Percentiles rank a stretch among this genome's conserved stretches.
Evolutionary conservation across 1,284 basidiomycete species (phyloP).

Genomic region (Trametes pubescens): DNA sequence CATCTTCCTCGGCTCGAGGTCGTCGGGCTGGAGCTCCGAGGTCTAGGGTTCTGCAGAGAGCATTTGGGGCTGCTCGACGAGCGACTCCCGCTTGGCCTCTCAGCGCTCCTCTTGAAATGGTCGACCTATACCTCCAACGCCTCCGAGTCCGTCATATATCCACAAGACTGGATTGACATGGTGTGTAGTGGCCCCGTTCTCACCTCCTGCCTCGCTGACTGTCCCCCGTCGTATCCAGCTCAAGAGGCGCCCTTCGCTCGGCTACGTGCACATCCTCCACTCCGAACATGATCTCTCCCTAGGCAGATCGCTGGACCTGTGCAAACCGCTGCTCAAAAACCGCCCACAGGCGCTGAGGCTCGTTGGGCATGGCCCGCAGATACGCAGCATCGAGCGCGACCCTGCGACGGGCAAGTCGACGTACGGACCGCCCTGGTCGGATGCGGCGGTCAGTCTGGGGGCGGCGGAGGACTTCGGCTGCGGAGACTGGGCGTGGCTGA

Average conservation of each 20-base stretch:
- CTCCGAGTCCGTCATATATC: not conserved
- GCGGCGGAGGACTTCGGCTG: slow-evolving; percentile 20
- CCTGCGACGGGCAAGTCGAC: slow-evolving; percentile 1
- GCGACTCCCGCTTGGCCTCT: slow-evolving; percentile 2
- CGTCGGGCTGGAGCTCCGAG: slow-evolving; percentile 2
- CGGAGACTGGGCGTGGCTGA: slow-evolving; percentile 25
- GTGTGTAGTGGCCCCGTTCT: not conserved
- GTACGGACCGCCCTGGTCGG: not conserved
- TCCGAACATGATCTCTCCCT: too few species aligned
- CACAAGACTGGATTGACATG: not conserved
- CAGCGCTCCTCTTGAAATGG: slow-evolving; percentile 9
- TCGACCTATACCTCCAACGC: not conserved
- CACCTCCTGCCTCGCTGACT: not conserved
- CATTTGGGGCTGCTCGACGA: not conserved
- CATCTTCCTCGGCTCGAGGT: slow-evolving; percentile 17
- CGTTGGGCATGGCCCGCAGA: slow-evolving; percentile 15
- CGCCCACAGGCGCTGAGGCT: slow-evolving; percentile 17
- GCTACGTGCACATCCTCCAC: slow-evolving; percentile 16
- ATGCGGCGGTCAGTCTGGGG: slow-evolving; percentile 1
- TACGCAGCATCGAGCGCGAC: slow-evolving; percentile 11
- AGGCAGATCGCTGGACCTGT: slow-evolving; percentile 1
- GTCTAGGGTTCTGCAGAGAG: not conserved
- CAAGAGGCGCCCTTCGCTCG: not conserved
- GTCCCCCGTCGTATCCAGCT: not conserved
- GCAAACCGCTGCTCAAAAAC: slow-evolving; percentile 13